Evolutionary conservation across 805 yeast genomes (phyloP), one percentile per base, ranked within the genome.

Genomic region (Lipomyces starkeyi): DNA sequence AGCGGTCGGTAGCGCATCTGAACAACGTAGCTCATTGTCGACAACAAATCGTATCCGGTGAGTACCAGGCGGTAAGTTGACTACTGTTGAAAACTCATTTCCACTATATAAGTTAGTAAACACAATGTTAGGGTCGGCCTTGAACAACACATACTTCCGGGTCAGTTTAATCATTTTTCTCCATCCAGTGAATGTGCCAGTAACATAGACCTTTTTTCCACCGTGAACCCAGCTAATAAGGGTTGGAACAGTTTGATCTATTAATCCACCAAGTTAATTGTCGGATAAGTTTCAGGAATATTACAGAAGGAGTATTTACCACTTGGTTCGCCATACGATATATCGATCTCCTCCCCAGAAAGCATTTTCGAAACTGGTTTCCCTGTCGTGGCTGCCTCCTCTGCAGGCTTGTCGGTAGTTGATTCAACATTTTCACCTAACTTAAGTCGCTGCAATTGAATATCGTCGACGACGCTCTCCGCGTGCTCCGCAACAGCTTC

Each of bases 151-250:
- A 52, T 68, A 67, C 64, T 60, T 60, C 53, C 62, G 55, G 1
- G 70, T 55, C 20, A 95, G 81, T 53, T 97, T 97, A 76, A 94
- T 93, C 98, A 95, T 94, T 79, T 93, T 94, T 73, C 97, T 84
- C 98, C 99, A 95, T 2, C 97, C 97, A 0, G 99, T 95, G 80
- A 94, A 94, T 0, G 98, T 91, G 61, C 99, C 99, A 47, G 98
- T 95, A 14, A 94, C 97, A 78, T 93, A 95, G 1, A 95, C 98
- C 74, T 91, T 91, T 61, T 86, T 86, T 69, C 99, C 99, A n/a
- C 98, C 98, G 78, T 94, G 97, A 20, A 87, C 88, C 99, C 99
- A 94, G 71, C 87, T 87, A 66, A 93, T 89, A 65, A 89, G 93
- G 0, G 92, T 83, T 2, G 88, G 87, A 29, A 74, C 69, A 9